Evolutionary conservation across 148 eudicot genomes (phyloP), one percentile per base, ranked within the genome.

Genomic region (Silene uniflora): DNA sequence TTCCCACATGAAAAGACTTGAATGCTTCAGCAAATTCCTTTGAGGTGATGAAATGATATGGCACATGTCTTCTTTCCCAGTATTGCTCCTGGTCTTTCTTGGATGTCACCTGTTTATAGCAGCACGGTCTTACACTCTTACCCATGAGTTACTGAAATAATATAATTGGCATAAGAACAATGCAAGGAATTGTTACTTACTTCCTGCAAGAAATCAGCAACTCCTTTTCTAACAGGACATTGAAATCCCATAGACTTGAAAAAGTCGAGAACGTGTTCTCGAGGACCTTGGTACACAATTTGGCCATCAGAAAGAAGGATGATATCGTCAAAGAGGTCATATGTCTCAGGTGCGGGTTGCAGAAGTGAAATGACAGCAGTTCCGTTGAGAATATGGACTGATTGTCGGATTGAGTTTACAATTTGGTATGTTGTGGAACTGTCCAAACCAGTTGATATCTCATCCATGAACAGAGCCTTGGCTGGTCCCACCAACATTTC

Each of bases 261-360:
- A 67, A 92, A 92, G 59, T 86, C 89, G 8, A 90, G 88, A 7
- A 92, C 89, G 27, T 86, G 58, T 21, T 92, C 92, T 16, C 97
- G 83, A 32, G 91, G 90, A 73, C 97, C 95, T 74, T 90, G 90
- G 78, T 92, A 92, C 56, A 92, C 89, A 35, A 89, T 79, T n/a
- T 71, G 60, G 18, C 93, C 91, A 77, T 92, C 93, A 1, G 95
- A 85, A 16, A 92, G 73, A 32, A 92, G 95, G 74, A 92, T 81
- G 22, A 92, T 89, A 42, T 92, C 95, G 35, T 92, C 95, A 25
- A 92, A 92, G 17, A 92, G 85, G 59, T 90, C 79, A 67, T 92
- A 92, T 9, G 97, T 92, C 78, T 92, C 97, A 0, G 95, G 97
- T 21, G 92, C 95, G 1, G 97, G 95, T 76, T 92, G 97, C 42